A percentile compares a stretch with the other conserved stretches of the same genome.
Conservation (phyloP, 2,329 filamentous ascomycete genomes). For the Coniochaeta sp. region DNA sequence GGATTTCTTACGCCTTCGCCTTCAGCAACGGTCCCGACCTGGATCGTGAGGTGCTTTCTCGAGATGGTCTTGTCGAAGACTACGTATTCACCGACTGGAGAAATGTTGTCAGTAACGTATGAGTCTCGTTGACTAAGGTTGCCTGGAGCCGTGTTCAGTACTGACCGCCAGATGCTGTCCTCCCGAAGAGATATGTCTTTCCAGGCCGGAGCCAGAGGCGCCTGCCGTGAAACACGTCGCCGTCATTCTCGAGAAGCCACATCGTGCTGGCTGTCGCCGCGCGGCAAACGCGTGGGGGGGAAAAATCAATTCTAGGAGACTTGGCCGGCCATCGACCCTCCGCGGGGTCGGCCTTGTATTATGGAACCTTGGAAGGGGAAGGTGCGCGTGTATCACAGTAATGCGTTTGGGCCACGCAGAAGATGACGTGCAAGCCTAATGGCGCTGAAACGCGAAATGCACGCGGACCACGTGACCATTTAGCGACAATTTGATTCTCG, state of each 20-base stretch:
- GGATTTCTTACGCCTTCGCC: conserved; percentile 57
- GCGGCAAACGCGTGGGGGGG: background rate
- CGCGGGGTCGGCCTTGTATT: background rate
- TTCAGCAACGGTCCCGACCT: conserved; percentile 56
- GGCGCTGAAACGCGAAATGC: background rate
- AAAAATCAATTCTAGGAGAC: background rate
- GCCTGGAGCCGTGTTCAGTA: background rate
- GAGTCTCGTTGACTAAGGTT: background rate
- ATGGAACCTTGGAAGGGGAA: background rate
- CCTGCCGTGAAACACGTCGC: conserved; percentile 48
- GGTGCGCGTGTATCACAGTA: no score
- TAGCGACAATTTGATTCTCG: background rate
- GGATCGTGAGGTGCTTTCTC: conserved; percentile 76
- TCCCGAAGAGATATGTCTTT: conserved; percentile 77
- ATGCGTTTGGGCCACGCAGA: background rate
- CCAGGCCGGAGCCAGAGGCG: conserved; percentile 81
- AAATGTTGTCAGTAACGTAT: background rate
- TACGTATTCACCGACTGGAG: conserved; percentile 53
- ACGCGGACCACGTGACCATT: background rate
- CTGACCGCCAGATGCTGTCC: conserved; percentile 58
- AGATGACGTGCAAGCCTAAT: background rate
- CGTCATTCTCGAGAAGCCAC: conserved; percentile 58
- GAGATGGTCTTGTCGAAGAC: conserved; percentile 81
- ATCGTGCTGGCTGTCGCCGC: conserved; percentile 26
- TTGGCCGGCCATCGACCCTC: background rate